Evolutionary conservation across 768 basidiomycete genomes (phyloP), one percentile per base, ranked within the genome.

Genomic region (Boletus rubescentipes): DNA sequence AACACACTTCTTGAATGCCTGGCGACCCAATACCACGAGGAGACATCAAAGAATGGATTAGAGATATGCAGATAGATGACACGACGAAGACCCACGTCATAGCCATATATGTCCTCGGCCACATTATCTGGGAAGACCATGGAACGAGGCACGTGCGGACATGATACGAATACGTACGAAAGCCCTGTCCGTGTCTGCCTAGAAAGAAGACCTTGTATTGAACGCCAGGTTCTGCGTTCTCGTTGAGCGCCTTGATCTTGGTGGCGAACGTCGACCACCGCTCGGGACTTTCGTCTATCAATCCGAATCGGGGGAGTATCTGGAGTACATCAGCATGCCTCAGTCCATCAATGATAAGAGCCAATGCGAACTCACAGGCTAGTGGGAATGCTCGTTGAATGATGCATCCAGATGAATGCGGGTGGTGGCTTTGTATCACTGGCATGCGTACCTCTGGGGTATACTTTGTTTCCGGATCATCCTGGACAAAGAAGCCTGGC

Each of bases 161-260:
- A n/a, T n/a, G n/a, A n/a, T n/a, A 21, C 48, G 37, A 18, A 6
- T 20, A 39, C 36, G 47, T 0, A 26, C 26, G 26, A 26, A 9
- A 37, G 4, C 86, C 87, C 68, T 89, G 72, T 1, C 87, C 87
- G 59, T 89, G 87, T 55, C 87, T 73, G 1, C 78, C 79, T 5
- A 87, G 66, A 53, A 85, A 78, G 49, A 88, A 69, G 15, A 86
- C 71, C 59, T 87, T 89, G 69, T 26, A 26, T 26, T 26, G 26
- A 26, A 26, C 26, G 26, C 26, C 26, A 4, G 26, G 26, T 26
- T 3, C 26, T 26, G 26, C 26, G 26, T 26, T 26, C 26, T 26
- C 26, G 6, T 26, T 26, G 26, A 26, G 26, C 26, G 26, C 26
- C 26, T 26, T 26, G 26, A 26, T 26, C 10, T 69, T 61, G 0